Conservation (phyloP, 306 rosid genomes). For the Acacia confusa region DNA sequence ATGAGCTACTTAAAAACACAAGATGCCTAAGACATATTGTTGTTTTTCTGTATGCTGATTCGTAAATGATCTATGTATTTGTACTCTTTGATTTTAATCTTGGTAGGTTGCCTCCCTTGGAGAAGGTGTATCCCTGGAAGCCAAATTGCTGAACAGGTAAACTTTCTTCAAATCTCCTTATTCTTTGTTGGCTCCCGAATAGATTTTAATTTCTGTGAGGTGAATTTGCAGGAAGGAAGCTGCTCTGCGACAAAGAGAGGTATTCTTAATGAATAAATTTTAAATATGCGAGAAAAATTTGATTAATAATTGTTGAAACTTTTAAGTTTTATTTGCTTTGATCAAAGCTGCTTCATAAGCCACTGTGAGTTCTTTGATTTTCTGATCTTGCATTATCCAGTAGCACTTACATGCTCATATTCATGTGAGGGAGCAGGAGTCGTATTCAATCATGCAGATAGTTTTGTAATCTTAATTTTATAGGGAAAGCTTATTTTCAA, state of each 20-base stretch:
- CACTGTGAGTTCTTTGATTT: conserved; percentile 9
- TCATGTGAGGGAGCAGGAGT: neutral
- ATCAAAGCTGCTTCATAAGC: conserved; percentile 28
- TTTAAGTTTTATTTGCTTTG: conserved; percentile 19
- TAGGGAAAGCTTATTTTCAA: conserved; percentile 17
- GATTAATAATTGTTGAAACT: neutral
- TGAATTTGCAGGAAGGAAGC: conserved; percentile 91
- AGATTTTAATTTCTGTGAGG: conserved; percentile 33
- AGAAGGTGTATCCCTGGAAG: conserved; percentile 97
- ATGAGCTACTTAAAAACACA: neutral
- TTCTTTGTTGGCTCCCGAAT: neutral
- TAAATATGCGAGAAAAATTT: conserved; percentile 22
- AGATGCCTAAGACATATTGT: neutral
- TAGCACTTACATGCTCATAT: neutral
- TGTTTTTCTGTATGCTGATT: neutral
- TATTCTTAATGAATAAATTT: conserved; percentile 32
- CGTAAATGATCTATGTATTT: conserved; percentile 15
- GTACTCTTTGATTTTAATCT: conserved; percentile 33
- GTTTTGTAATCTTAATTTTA: conserved; percentile 15
- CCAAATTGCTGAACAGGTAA: conserved; percentile 87
- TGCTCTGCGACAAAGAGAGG: conserved; percentile 95
- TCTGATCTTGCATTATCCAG: neutral
- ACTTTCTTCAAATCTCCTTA: conserved; percentile 23
- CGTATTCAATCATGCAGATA: neutral
- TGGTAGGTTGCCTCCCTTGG: conserved; percentile 90